These are phyloP conservation scores for Penicillium sp. DNA, from an alignment of 2,329 filamentous ascomycete species.

Conservation along the genomic window DNA sequence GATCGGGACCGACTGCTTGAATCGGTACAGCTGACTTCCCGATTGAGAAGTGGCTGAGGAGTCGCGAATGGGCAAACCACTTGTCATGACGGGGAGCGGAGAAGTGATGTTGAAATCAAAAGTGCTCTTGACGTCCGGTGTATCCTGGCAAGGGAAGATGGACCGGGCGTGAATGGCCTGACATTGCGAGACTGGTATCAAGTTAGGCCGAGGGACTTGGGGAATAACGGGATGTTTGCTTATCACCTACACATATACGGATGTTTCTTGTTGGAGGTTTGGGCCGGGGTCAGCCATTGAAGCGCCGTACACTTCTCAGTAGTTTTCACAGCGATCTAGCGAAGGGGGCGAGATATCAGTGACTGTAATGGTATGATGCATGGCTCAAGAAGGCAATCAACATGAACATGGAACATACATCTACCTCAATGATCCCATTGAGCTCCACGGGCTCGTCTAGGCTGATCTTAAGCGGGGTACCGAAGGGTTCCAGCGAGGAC, in stretches of 20 bases:
- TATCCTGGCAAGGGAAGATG: constrained; percentile 95
- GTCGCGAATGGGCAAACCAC: constrained; percentile 61
- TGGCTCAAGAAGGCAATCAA: background rate
- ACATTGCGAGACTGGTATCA: constrained; percentile 68
- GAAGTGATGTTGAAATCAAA: constrained; percentile 85
- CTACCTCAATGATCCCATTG: constrained; percentile 46
- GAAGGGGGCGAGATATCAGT: constrained; percentile 3
- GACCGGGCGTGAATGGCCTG: constrained; percentile 94
- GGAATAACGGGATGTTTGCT: background rate
- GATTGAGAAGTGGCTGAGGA: constrained; percentile 50
- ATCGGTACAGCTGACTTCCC: constrained; percentile 65
- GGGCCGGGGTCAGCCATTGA: constrained; percentile 89
- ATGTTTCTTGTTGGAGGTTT: constrained; percentile 92
- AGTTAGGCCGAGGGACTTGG: background rate
- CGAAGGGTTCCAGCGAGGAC: constrained; percentile 64
- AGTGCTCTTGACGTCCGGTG: constrained; percentile 94
- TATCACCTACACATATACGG: constrained; percentile 72
- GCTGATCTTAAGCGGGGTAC: constrained; percentile 45
- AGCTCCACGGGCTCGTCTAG: constrained; percentile 47
- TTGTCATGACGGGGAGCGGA: constrained; percentile 82
- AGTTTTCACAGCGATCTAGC: constrained; percentile 66
- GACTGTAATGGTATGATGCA: background rate
- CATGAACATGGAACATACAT: constrained; percentile 38
- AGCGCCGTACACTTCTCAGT: constrained; percentile 85
- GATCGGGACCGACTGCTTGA: constrained; percentile 87